Base-by-base conservation (phyloP, 192 early-diverging fungal species). In the Backusella mclennaniae region DNA sequence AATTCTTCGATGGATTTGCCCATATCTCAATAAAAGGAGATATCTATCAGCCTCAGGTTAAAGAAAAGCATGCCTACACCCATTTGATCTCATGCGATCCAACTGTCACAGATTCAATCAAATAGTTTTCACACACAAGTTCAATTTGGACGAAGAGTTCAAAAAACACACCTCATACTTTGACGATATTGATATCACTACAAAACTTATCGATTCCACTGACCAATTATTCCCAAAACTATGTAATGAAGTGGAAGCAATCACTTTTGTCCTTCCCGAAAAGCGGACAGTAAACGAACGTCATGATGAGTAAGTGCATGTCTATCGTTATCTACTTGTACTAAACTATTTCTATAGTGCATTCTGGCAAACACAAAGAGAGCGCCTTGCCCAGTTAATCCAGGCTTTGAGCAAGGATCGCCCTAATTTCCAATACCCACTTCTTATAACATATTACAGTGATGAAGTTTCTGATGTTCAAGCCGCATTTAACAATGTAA, bases 101-200 rank as follows among this genome's bases (percentile, higher is more conserved):
- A 26, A 26, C 53, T 8, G 23, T 21, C 3, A 36, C 31, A 14
- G 33, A 67, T 7, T 72, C 79, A 19, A 35, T 63, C 0, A 17
- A 46, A 29, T 80, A 74, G 79, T 63, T 76, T 8, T 26, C n/a
- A n/a, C 33, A 14, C 11, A 73, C 19, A 74, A 75, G 15, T 80
- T 80, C 21, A 74, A 44, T 11, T 15, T 80, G 1, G 69, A 76
- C 17, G 4, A 68, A 0, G 29, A 26, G 19, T 44, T 71, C 8
- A 17, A 17, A 9, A 21, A 15, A 39, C 39, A 71, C 0, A 49
- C 41, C 4, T 44, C 46, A 12, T n/a, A 23, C 1, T 44, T 44
- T 36, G 31, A 66, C 0, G 63, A 73, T 6, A 29, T 71, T 8
- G 46, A 69, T 11, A 38, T 80, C 26, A 21, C 46, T 0, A 68